A percentile compares a stretch with the other conserved stretches of the same genome.
Conservation (phyloP, 1,284 basidiomycete genomes). For the Ceratobasidium sp. region DNA sequence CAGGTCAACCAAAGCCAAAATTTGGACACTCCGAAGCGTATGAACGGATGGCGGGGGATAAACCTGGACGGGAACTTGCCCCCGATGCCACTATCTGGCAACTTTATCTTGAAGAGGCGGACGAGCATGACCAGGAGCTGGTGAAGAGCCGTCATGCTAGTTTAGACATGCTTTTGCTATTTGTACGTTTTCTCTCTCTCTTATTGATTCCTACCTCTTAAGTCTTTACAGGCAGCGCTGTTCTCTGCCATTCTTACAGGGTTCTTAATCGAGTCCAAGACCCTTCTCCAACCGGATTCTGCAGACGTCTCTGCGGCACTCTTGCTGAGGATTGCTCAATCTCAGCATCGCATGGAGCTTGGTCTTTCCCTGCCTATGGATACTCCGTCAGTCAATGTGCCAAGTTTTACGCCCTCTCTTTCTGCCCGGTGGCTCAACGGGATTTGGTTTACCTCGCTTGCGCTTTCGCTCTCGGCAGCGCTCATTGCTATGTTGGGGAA, state of each 20-base stretch:
- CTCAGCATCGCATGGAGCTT: background rate
- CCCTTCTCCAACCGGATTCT: background rate
- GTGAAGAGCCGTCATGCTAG: background rate
- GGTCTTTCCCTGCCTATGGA: background rate
- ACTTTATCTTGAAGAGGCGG: background rate
- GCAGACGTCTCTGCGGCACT: background rate
- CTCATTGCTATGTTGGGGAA: slow-evolving; percentile 6
- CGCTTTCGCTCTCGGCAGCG: background rate
- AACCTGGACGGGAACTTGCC: background rate
- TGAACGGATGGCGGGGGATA: background rate
- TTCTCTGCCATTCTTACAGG: slow-evolving; percentile 9
- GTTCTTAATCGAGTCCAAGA: slow-evolving; percentile 12
- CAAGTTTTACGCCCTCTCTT: background rate
- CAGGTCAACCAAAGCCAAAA: background rate
- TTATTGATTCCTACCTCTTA: background rate
- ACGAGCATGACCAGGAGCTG: background rate
- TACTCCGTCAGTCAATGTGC: background rate
- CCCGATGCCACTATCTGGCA: background rate
- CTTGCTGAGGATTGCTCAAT: slow-evolving; percentile 11
- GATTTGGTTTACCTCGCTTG: slow-evolving; percentile 17
- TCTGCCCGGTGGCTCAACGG: slow-evolving; percentile 4
- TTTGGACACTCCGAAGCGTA: no score
- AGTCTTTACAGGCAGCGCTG: slow-evolving; percentile 2
- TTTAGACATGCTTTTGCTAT: background rate
- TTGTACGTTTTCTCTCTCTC: background rate